Percentiles rank a stretch among this genome's conserved stretches.
These are phyloP conservation scores for Pouteria campechiana DNA, from an alignment of 179 eudicot species.

Conservation along the genomic window DNA sequence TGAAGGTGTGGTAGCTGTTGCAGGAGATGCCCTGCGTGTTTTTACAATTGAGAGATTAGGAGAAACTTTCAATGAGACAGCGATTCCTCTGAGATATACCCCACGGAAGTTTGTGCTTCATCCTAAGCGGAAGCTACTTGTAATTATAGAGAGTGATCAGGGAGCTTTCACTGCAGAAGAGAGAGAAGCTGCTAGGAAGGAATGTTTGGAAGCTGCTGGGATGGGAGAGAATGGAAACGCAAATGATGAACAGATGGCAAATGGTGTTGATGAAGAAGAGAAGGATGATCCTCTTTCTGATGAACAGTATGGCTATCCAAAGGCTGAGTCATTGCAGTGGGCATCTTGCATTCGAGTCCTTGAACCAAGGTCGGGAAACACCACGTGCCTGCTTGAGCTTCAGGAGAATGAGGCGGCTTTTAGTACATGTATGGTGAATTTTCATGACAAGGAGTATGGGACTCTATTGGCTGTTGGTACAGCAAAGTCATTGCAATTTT, in stretches of 20 bases:
- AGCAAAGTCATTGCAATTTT: slow-evolving; percentile 83
- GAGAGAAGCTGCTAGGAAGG: slow-evolving; percentile 77
- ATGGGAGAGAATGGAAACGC: slow-evolving; percentile 60
- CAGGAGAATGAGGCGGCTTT: slow-evolving; percentile 97
- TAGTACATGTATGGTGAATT: slow-evolving; percentile 87
- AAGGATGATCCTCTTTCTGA: slow-evolving; percentile 77
- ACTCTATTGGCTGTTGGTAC: slow-evolving; percentile 96
- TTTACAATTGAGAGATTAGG: slow-evolving; percentile 94
- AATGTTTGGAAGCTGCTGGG: slow-evolving; percentile 68
- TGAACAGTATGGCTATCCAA: slow-evolving; percentile 96
- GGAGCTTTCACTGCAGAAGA: slow-evolving; percentile 89
- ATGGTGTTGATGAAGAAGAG: slow-evolving; percentile 73
- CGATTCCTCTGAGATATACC: slow-evolving; percentile 80
- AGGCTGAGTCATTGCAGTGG: slow-evolving; percentile 79
- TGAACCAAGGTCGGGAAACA: slow-evolving; percentile 69
- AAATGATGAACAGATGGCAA: slow-evolving; percentile 60
- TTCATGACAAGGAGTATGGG: slow-evolving; percentile 93
- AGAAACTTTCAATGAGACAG: slow-evolving; percentile 83
- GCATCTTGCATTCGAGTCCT: slow-evolving; percentile 96
- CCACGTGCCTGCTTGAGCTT: slow-evolving; percentile 90
- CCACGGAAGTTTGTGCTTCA: slow-evolving; percentile 95
- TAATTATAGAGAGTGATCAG: slow-evolving; percentile 93
- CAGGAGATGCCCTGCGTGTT: slow-evolving; percentile 81
- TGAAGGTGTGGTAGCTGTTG: slow-evolving; percentile 98
- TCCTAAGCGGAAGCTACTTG: slow-evolving; percentile 64